Evolutionary conservation across 805 yeast genomes (phyloP).

Genomic region (Kluyveromyces lactis): DNA sequence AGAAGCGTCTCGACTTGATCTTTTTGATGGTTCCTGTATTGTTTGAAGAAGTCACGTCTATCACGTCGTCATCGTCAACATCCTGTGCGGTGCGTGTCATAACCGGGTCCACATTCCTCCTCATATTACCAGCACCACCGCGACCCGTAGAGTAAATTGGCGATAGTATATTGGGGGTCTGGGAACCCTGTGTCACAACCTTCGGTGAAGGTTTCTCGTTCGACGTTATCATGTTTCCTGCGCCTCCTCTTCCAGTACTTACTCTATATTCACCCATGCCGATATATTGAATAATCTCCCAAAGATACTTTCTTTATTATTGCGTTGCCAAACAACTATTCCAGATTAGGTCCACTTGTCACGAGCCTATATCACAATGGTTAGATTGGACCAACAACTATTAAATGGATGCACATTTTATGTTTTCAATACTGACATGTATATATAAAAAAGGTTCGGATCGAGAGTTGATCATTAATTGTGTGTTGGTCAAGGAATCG

Average conservation of each 20-base stretch:
- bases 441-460: too few species aligned
- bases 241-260: conserved; percentile 76
- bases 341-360: too few species aligned
- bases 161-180: conserved; percentile 49
- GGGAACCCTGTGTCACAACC: conserved; percentile 49
- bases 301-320: too few species aligned
- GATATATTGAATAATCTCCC: too few species aligned
- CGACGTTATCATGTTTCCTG: conserved; percentile 52
- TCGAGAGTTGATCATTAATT: too few species aligned
- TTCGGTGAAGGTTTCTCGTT: conserved; percentile 42
- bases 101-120: conserved; percentile 49
- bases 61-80: conserved; percentile 38
- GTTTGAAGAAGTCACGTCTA: conserved; percentile 2
- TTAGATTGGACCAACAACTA: too few species aligned
- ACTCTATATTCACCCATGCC: conserved; percentile 12
- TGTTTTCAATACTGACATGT: too few species aligned
- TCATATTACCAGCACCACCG: conserved; percentile 75
- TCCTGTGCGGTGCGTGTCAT: conserved; percentile 58
- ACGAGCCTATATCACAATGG: too few species aligned
- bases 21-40: neutral
- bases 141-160: conserved; percentile 62
- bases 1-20: conserved; percentile 2
- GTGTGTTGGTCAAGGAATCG: too few species aligned
- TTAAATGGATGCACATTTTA: too few species aligned
- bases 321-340: too few species aligned